Evolutionary conservation across 1,284 basidiomycete species (phyloP).

Genomic region (Meripilus lineatus): DNA sequence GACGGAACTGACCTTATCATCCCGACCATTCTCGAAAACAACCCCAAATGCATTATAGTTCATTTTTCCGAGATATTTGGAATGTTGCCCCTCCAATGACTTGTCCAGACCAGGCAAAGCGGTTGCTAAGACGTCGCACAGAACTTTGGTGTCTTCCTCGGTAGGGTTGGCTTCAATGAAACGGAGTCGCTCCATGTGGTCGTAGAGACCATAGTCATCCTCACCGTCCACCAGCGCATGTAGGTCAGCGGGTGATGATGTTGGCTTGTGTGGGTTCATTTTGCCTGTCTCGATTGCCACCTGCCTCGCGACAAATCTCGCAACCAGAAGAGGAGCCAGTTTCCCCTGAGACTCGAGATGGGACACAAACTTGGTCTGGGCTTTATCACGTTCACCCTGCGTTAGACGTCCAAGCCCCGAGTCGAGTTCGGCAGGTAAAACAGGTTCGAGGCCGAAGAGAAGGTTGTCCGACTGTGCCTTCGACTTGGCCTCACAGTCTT

Average conservation of each 20-base stretch:
- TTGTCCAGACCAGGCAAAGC: constrained; percentile 69
- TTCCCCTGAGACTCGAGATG: constrained; percentile 46
- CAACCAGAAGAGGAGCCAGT: constrained; percentile 52
- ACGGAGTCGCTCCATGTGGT: constrained; percentile 70
- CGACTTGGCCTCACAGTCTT: constrained; percentile 52
- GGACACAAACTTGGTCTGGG: constrained; percentile 53
- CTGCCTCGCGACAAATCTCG: constrained; percentile 67
- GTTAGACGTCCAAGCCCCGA: constrained; percentile 27
- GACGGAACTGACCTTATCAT: constrained; percentile 53
- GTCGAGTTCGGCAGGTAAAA: constrained; percentile 51
- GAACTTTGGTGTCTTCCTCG: constrained; percentile 46
- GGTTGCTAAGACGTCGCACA: constrained; percentile 51
- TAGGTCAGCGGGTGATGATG: constrained; percentile 21
- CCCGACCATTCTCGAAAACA: constrained; percentile 55
- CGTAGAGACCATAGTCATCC: constrained; percentile 57
- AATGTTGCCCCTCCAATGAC: constrained; percentile 53
- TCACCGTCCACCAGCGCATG: constrained; percentile 43
- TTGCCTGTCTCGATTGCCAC: constrained; percentile 62
- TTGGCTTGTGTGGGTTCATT: constrained; percentile 31
- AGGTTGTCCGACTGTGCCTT: constrained; percentile 59
- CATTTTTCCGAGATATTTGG: constrained; percentile 63
- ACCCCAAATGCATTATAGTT: constrained; percentile 73
- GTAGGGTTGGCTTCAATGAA: constrained; percentile 49
- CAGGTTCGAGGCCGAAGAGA: constrained; percentile 62
- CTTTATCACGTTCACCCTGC: constrained; percentile 44